Conservation (phyloP, 805 yeast genomes). For the Yarrowia hollandica region DNA sequence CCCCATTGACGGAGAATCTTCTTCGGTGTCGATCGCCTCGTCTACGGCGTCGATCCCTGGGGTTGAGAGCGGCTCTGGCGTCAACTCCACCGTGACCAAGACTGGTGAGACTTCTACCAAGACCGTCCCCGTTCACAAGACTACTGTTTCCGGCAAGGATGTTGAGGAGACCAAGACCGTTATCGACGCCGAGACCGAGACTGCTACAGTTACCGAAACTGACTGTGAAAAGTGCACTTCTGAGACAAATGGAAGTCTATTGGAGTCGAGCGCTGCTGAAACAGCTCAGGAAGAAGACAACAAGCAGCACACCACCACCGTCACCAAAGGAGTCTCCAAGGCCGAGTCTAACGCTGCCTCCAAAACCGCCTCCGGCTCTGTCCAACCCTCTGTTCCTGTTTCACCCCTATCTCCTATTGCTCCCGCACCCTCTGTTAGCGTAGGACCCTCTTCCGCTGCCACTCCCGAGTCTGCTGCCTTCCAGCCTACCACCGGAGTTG, state of each 20-base stretch:
- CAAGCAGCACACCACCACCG: not conserved
- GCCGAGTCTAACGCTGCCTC: not conserved
- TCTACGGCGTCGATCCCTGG: constrained; percentile 14
- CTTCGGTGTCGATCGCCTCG: not conserved
- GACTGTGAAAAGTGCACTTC: constrained; percentile 13
- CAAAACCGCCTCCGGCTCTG: not conserved
- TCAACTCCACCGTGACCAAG: not conserved
- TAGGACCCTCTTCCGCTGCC: not conserved
- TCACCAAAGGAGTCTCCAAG: not conserved
- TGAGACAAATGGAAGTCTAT: constrained; percentile 23
- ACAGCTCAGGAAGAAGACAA: not conserved
- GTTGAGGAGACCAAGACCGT: not conserved
- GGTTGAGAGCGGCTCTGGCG: not conserved
- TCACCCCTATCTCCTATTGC: not conserved
- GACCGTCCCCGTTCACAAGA: not conserved
- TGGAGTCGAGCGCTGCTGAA: not conserved
- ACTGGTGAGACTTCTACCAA: not conserved
- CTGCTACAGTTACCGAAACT: constrained; percentile 12
- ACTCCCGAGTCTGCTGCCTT: not conserved
- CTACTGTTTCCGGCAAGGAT: not conserved
- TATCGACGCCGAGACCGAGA: not conserved
- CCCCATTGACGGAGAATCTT: not conserved
- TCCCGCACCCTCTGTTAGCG: not conserved
- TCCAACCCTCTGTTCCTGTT: not conserved
- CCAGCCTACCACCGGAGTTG: not conserved